phyloP scores from a whole-genome alignment of 106 monocot genomes.

The Dendrobium nobile region DNA sequence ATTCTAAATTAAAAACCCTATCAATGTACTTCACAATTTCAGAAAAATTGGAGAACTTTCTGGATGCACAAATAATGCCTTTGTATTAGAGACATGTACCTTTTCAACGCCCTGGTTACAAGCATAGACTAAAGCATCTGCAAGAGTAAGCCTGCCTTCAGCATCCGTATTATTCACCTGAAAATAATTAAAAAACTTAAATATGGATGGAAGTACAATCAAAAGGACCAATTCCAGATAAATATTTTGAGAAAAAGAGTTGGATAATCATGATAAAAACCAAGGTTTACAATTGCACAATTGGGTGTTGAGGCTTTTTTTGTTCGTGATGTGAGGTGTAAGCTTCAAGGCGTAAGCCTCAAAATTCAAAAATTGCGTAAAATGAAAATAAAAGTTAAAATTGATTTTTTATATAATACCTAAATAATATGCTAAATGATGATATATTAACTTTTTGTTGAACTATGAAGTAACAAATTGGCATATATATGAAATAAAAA shows the following conservation, averaged over 20 bases:
- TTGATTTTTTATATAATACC: too few relatives aligned
- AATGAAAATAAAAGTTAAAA: too few relatives aligned
- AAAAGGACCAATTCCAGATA: background rate
- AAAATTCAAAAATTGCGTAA: too few relatives aligned
- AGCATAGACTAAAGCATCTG: conserved; percentile 92
- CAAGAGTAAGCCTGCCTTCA: conserved; percentile 93
- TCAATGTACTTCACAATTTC: background rate
- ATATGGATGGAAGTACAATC: background rate
- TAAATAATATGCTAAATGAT: too few relatives aligned
- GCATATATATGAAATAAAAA: too few relatives aligned
- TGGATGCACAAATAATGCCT: background rate
- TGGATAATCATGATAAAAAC: background rate
- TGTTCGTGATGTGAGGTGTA: too few relatives aligned
- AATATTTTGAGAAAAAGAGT: background rate
- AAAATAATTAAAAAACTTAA: conserved; percentile 11
- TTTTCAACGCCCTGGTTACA: conserved; percentile 96
- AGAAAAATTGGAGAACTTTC: background rate
- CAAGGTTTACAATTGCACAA: too few relatives aligned
- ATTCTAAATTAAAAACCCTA: background rate
- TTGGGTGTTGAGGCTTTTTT: too few relatives aligned
- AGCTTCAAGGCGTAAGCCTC: too few relatives aligned
- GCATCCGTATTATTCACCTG: conserved; percentile 99
- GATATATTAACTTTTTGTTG: too few relatives aligned
- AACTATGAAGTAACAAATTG: too few relatives aligned
- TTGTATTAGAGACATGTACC: conserved; percentile 24